A percentile compares a stretch with the other conserved stretches of the same genome.
These are phyloP conservation scores for Xeromyces bisporus DNA, from an alignment of 495 filamentous ascomycete genomes.

Conservation along the genomic window DNA sequence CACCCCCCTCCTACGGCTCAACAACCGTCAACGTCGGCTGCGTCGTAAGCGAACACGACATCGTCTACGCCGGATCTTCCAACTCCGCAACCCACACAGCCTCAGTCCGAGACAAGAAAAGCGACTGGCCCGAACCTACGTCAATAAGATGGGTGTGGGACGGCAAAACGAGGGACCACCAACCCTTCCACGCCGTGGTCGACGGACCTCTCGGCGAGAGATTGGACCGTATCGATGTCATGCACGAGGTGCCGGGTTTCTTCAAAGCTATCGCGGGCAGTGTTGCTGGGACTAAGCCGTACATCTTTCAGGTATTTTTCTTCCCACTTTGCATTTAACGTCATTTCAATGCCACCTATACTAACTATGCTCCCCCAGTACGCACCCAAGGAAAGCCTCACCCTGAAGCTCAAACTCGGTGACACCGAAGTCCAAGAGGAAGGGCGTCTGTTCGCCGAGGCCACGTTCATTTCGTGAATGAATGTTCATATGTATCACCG, in stretches of 20 bases:
- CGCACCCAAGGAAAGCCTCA: conserved; percentile 41
- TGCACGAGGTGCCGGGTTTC: conserved; percentile 89
- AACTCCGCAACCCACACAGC: conserved; percentile 50
- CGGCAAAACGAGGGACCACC: conserved; percentile 60
- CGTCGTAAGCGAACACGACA: conserved; percentile 61
- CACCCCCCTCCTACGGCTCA: conserved; percentile 83
- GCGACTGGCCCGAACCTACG: conserved; percentile 78
- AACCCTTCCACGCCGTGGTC: conserved; percentile 48
- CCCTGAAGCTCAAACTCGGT: conserved; percentile 67
- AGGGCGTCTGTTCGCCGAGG: conserved; percentile 64
- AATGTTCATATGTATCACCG: too few species aligned
- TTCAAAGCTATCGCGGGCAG: conserved; percentile 81
- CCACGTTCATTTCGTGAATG: conserved; percentile 70
- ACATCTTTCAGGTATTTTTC: conserved; percentile 74
- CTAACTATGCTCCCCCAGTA: conserved; percentile 31
- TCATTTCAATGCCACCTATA: neutral
- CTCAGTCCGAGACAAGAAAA: conserved; percentile 50
- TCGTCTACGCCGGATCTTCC: conserved; percentile 51
- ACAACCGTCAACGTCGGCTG: conserved; percentile 76
- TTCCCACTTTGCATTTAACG: neutral
- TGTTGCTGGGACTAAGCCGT: conserved; percentile 81
- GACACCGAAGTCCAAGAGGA: conserved; percentile 60
- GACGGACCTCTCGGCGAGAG: conserved; percentile 51
- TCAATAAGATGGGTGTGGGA: conserved; percentile 61
- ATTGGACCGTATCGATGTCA: conserved; percentile 79